Conservation (phyloP, 768 basidiomycete species). For the Tephrocybe sp. region DNA sequence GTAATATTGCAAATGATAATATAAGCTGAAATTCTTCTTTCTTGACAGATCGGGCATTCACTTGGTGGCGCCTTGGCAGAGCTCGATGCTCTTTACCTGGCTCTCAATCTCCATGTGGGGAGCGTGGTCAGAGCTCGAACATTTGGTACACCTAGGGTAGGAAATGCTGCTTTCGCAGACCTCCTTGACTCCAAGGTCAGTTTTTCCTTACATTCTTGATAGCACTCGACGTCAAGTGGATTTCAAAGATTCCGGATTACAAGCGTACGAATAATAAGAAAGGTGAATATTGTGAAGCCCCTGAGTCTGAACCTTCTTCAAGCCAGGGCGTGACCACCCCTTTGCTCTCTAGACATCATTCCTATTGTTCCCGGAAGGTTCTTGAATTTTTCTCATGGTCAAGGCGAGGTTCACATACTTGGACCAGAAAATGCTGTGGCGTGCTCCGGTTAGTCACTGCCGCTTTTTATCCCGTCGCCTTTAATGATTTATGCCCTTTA, state of each 20-base stretch:
- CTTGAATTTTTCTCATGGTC: constrained; percentile 49
- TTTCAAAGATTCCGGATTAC: constrained; percentile 35
- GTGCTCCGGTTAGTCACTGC: no score
- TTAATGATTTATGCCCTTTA: no score
- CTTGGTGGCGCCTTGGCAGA: constrained; percentile 54
- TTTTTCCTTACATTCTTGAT: not conserved
- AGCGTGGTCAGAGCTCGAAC: constrained; percentile 43
- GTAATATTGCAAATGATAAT: not conserved
- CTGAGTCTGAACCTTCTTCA: not conserved
- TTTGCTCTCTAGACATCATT: constrained; percentile 35
- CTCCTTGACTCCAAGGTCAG: constrained; percentile 46
- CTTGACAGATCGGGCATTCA: constrained; percentile 44
- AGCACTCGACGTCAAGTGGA: not conserved
- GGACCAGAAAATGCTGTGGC: constrained; percentile 33
- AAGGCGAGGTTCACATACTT: constrained; percentile 58
- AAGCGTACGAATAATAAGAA: constrained; percentile 40
- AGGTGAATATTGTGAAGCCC: constrained; percentile 18
- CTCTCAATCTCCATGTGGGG: constrained; percentile 43
- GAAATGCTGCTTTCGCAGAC: constrained; percentile 49
- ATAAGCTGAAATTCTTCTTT: not conserved
- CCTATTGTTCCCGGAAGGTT: constrained; percentile 57
- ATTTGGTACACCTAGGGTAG: constrained; percentile 53
- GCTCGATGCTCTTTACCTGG: constrained; percentile 49
- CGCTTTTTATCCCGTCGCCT: no score
- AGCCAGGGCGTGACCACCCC: not conserved